Conservation (phyloP, 2,329 filamentous ascomycete genomes). For the Trichoderma aggressivum region DNA sequence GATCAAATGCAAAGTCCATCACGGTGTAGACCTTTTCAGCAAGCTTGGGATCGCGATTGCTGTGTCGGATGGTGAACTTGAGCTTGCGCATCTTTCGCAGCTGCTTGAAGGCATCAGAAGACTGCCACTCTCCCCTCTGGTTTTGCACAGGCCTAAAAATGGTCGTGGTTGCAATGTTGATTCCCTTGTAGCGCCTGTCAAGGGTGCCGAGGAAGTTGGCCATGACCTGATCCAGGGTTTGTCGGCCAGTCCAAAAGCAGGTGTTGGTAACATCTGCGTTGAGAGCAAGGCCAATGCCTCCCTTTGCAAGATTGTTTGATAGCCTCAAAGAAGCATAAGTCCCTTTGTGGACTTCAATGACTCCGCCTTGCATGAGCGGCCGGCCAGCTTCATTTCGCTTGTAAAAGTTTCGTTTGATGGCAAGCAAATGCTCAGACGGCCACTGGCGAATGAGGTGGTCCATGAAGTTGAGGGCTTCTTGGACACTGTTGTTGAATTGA, state of each 20-base stretch:
- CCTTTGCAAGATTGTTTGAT: conserved; percentile 50
- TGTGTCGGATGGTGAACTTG: conserved; percentile 54
- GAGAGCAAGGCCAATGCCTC: conserved; percentile 64
- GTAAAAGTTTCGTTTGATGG: conserved; percentile 85
- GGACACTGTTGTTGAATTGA: conserved; percentile 61
- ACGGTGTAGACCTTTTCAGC: conserved; percentile 50
- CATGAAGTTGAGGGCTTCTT: conserved; percentile 84
- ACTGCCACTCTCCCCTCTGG: conserved; percentile 27
- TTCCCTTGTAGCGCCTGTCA: conserved; percentile 29
- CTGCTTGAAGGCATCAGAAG: conserved; percentile 52
- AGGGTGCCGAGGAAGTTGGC: conserved; percentile 34
- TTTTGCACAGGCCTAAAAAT: conserved; percentile 36
- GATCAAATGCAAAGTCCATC: conserved; percentile 48
- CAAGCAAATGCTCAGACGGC: conserved; percentile 64
- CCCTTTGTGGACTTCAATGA: conserved; percentile 80
- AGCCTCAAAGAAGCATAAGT: conserved; percentile 83
- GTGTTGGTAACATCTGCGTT: conserved; percentile 92
- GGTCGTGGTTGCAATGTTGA: conserved; percentile 28
- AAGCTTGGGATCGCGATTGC: conserved; percentile 37
- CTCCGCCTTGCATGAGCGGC: conserved; percentile 52
- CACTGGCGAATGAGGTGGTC: conserved; percentile 83
- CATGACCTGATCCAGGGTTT: conserved; percentile 38
- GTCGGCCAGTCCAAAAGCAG: conserved; percentile 68
- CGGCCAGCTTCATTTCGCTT: conserved; percentile 46
- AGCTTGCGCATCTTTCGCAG: conserved; percentile 54